These are phyloP conservation scores for Sugiyamaella japonica DNA, from an alignment of 1,139 yeast genomes.

Conservation along the genomic window DNA sequence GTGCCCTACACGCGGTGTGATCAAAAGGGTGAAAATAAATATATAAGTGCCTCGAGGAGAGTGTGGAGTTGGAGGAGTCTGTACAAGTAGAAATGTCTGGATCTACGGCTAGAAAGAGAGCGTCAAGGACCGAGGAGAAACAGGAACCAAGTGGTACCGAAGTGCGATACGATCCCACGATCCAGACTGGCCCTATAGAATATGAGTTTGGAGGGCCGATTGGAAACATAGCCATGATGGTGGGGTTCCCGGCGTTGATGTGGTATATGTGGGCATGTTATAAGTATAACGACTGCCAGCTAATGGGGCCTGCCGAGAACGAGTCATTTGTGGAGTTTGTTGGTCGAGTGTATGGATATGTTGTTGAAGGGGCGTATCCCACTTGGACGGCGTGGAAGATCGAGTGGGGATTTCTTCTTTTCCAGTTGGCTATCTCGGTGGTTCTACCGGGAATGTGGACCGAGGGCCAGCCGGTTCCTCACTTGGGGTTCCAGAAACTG, in stretches of 20 bases:
- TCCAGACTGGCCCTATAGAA: conserved; percentile 26
- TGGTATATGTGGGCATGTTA: conserved; percentile 96
- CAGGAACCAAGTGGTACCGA: not conserved
- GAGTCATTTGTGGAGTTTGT: conserved; percentile 64
- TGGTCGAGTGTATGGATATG: conserved; percentile 45
- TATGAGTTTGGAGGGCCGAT: conserved; percentile 93
- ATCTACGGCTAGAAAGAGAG: too few species aligned
- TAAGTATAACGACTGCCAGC: conserved; percentile 68
- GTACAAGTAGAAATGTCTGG: too few species aligned
- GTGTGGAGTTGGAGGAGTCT: too few species aligned
- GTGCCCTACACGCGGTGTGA: too few species aligned
- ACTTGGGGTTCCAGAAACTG: conserved; percentile 72
- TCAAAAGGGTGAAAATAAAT: too few species aligned
- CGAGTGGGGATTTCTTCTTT: conserved; percentile 66
- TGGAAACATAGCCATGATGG: conserved; percentile 94
- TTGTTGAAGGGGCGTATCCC: conserved; percentile 66
- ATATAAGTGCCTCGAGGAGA: too few species aligned
- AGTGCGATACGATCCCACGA: conserved; percentile 27
- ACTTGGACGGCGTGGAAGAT: conserved; percentile 63
- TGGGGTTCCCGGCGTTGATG: conserved; percentile 91
- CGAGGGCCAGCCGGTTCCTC: conserved; percentile 88
- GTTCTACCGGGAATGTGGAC: conserved; percentile 95
- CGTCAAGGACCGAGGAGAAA: not conserved
- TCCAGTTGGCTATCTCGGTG: conserved; percentile 74
- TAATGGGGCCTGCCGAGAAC: conserved; percentile 65